Evolutionary conservation across 768 basidiomycete species (phyloP), one percentile per base, ranked within the genome.

Genomic region (Crucibulum laeve): DNA sequence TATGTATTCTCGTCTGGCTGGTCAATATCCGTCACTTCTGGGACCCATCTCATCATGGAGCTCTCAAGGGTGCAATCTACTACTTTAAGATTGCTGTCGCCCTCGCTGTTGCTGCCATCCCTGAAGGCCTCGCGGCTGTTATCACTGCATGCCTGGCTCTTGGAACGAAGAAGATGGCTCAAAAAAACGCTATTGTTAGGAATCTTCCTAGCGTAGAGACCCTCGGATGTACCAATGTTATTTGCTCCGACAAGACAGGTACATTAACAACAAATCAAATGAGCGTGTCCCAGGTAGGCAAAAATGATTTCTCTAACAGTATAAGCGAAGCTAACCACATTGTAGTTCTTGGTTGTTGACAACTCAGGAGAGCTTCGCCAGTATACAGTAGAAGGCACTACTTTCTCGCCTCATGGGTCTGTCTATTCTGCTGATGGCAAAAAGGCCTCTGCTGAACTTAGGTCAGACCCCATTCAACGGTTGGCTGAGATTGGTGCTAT

Each of bases 51-150:
- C 95, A 99, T 59, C 88, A 87, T 51, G 90, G 94, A 38, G 80
- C 69, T 36, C 71, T 97, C 56, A 92, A 92, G 60, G 95, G 95
- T 32, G 95, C 95, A 0, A 80, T 99, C 42, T 98, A 97, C 64
- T 99, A 99, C 68, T 91, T 99, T 78, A 99, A 99, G 70, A 97
- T 99, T 59, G 95, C 95, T 25, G 96, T 99, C 34, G 93, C 96
- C 4, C 73, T 99, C 35, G 95, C 96, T n/a, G 95, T 99, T 30
- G 95, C 95, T 45, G 95, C 95, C 30, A 99, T 98, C 58, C 95
- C 96, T 0, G 95, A 99, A 65, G 95, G 95, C 46, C 69, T 99
- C n/a, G 93, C 95, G 25, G 94, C 93, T 40, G 95, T 99, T 46
- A 96, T 98, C 58, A 99, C 95, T 5, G 93, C 93, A 7, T 97